Base-by-base conservation (phyloP, 495 filamentous ascomycete genomes). In the Penicillium soppii region DNA sequence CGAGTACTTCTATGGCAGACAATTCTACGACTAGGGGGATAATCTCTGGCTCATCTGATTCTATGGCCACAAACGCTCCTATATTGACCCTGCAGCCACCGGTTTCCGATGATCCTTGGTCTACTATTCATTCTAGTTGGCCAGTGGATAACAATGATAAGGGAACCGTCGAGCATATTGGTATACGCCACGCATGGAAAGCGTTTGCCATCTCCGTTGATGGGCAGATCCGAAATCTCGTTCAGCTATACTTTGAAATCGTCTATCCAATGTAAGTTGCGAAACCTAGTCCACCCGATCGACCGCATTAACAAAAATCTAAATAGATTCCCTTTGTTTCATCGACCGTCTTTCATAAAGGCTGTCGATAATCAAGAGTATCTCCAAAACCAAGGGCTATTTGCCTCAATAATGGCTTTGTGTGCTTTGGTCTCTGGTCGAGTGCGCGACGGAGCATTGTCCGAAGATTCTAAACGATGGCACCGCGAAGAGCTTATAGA, bases 351-450 rank as follows among this genome's bases (percentile, higher is more conserved):
- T 35, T 61, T 78, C 22, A 54, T 69, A 2, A 60, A 65, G 21
- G 61, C 57, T 37, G 56, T 79, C 15, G 53, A 62, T 33, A 59
- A 61, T 37, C 50, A 66, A 20, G 71, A 77, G 21, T 64, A 80
- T 53, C 62, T 70, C 16, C 50, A 53, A 23, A 68, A 74, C 44
- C 66, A 63, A 33, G 56, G 63, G 15, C 62, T 78, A 33, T 79
- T 79, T 62, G 74, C 73, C 16, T 70, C 68, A 1, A 62, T 70
- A 19, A 80, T 79, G 77, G 72, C 76, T 9, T 68, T 73, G 7
- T 79, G 77, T 41, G 69, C 77, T 20, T 62, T 79, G 44, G 68
- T 68, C 7, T 70, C 76, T 6, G 72, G 65, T 8, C 66, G 76
- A 0, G 74, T 64, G 7, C 63, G 76, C 36, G 77, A 80, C 54